Evolutionary conservation across 2,329 filamentous ascomycete species (phyloP), one percentile per base, ranked within the genome.

Genomic region (Epichloe bromicola): DNA sequence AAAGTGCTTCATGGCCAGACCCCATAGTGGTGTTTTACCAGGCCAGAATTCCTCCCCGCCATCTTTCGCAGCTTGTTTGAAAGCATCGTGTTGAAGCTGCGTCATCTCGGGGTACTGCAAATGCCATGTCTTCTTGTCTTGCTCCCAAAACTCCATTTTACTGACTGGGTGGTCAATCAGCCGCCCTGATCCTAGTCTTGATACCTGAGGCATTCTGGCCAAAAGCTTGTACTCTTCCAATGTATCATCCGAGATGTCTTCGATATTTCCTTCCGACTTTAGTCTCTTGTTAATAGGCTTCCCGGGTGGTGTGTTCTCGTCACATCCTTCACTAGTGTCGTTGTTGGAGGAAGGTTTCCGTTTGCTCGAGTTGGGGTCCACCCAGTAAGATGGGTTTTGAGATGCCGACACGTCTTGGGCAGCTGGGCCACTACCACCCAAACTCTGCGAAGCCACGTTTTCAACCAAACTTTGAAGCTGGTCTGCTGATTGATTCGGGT

Each of bases 61-160:
- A 0, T 66, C 65, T 34, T 65, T 58, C 1, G 79, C 78, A 15
- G 75, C 77, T n/a, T 70, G 61, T 17, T 69, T 65, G 61, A 81
- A 82, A 2, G 73, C 75, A 36, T 74, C 71, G 51, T 74, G 74
- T 54, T 83, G 79, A 6, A 78, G 67, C 51, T 78, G 73, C 0
- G 75, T 81, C 78, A 84, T 82, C 55, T 80, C 75, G 0, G 80
- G 80, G 57, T 84, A 84, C 48, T 76, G 62, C 4, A 81, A 67
- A 55, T 84, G 80, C 72, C 79, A 81, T 1, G 76, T 81, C 19
- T 61, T 67, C 51, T 67, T 68, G 56, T 82, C 74, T 43, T 70
- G 68, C 45, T 74, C 72, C 80, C 80, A 84, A 58, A 76, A 84
- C 1, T 70, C 70, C 6, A 68, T 70, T 55, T 82, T 81, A 56